Percentiles rank a stretch among this genome's conserved stretches.
These are phyloP conservation scores for Ophiostoma montium DNA, from an alignment of 2,329 filamentous ascomycete genomes.

Conservation along the genomic window DNA sequence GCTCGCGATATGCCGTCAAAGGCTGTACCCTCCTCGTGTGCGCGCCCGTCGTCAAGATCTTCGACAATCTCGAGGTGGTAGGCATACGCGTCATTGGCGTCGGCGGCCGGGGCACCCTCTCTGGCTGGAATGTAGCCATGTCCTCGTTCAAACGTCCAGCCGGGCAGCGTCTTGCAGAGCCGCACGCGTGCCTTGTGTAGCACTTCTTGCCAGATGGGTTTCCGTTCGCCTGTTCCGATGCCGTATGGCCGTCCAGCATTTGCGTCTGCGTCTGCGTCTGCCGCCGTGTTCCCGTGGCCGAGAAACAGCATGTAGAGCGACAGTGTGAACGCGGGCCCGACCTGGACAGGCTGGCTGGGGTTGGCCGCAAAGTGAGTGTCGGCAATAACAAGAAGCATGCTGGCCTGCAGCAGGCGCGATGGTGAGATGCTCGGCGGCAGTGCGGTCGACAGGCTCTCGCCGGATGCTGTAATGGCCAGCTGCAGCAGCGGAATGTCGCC, in stretches of 20 bases:
- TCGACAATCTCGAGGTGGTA: slow-evolving; percentile 76
- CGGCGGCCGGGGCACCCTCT: slow-evolving; percentile 13
- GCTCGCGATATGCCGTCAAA: slow-evolving; percentile 29
- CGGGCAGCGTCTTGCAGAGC: slow-evolving; percentile 55
- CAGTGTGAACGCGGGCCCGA: slow-evolving; percentile 74
- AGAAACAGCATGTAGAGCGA: slow-evolving; percentile 93
- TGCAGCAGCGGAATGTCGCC: slow-evolving; percentile 85
- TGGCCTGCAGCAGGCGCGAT: slow-evolving; percentile 80
- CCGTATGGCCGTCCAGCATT: slow-evolving; percentile 25
- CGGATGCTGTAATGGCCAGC: slow-evolving; percentile 85
- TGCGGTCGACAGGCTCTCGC: slow-evolving; percentile 68
- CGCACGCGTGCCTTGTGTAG: slow-evolving; percentile 85
- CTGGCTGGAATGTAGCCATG: slow-evolving; percentile 18
- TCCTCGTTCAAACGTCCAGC: slow-evolving; percentile 29
- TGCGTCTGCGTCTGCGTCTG: not conserved
- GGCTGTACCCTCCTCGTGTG: slow-evolving; percentile 26
- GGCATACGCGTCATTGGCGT: slow-evolving; percentile 36
- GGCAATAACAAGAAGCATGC: slow-evolving; percentile 74
- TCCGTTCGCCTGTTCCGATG: slow-evolving; percentile 40
- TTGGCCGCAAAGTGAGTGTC: slow-evolving; percentile 68
- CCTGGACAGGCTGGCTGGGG: slow-evolving; percentile 53
- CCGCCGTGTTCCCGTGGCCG: slow-evolving; percentile 39
- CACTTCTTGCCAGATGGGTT: slow-evolving; percentile 85
- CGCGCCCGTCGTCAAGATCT: slow-evolving; percentile 50
- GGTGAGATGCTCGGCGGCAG: slow-evolving; percentile 76